Percentiles rank a stretch among this genome's conserved stretches.
Conservation (phyloP, 176 grass and related monocot genomes). For the Thinopyrum elongatum region DNA sequence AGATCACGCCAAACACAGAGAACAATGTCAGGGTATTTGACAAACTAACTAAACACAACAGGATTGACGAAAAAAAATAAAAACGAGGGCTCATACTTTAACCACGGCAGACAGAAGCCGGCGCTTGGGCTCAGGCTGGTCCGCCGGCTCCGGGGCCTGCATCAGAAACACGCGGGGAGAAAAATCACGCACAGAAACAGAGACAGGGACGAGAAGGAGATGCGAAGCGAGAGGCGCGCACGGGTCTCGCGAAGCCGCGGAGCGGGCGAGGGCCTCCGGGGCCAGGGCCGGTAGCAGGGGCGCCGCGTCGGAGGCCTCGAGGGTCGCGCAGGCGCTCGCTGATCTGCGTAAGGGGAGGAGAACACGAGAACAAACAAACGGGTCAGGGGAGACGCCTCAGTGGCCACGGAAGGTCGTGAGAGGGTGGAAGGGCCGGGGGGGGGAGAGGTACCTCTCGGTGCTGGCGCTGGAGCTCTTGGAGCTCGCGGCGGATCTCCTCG, state of each 20-base stretch:
- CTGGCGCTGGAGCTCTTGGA: constrained; percentile 96
- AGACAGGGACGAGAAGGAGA: neutral
- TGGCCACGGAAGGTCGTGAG: neutral
- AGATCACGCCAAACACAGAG: neutral
- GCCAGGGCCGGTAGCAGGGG: neutral
- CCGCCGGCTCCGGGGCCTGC: constrained; percentile 51
- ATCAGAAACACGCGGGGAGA: constrained; percentile 14
- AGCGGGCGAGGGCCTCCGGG: constrained; percentile 41
- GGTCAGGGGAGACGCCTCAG: constrained; percentile 20
- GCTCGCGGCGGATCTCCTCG: constrained; percentile 88
- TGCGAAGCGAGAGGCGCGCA: constrained; percentile 31
- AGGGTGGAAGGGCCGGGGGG: neutral
- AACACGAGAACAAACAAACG: neutral
- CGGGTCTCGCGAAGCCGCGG: constrained; percentile 67
- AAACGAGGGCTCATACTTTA: constrained; percentile 42
- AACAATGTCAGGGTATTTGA: neutral
- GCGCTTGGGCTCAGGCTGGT: constrained; percentile 67
- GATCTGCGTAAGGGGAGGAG: constrained; percentile 49
- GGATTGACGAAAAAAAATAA: neutral
- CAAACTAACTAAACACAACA: neutral
- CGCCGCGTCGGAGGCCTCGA: constrained; percentile 71
- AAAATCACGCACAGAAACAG: neutral
- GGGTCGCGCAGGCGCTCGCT: constrained; percentile 88
- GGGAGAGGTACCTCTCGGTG: constrained; percentile 62
- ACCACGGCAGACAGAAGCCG: constrained; percentile 79